Evolutionary conservation across 306 rosid genomes (phyloP), one percentile per base, ranked within the genome.

Genomic region (Gleditsia sinensis): DNA sequence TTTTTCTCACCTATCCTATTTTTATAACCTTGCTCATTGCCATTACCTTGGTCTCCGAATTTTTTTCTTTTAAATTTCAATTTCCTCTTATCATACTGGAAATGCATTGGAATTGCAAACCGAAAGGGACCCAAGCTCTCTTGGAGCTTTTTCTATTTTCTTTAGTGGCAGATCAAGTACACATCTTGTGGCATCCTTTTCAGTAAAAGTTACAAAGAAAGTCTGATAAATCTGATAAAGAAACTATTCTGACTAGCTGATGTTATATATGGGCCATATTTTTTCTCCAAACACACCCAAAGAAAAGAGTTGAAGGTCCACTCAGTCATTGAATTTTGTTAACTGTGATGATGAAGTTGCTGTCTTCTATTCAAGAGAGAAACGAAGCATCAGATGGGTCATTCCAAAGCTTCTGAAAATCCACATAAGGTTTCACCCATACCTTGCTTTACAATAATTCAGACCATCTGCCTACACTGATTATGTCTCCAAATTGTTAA

Each of bases 111-210:
- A 80, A 83, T 72, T 82, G 69, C 71, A 58, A 82, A 82, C 58
- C 71, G 2, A 46, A 30, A 57, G 80, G 73, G 83, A 37, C 78
- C 78, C 84, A 71, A 58, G 58, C 80, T 11, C 60, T 53, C 78
- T 39, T 27, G 71, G 69, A 74, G 72, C 76, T 74, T 76, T 60
- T 62, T 57, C 60, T 56, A 46, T 69, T 61, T 56, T 23, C 36
- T 81, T 75, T 49, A 66, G 67, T 55, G 69, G 75, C 76, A 80
- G 85, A 59, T 56, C 73, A 84, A 84, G 92, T 80, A 83, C 87
- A 69, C 75, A 74, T 37, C n/a, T 81, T 61, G 72, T 62, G n/a
- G n/a, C n/a, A n/a, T n/a, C n/a, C n/a, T n/a, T n/a, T n/a, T n/a
- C n/a, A 60, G 75, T 61, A 79, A 84, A 70, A 64, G 57, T 69